Conservation (phyloP, 495 filamentous ascomycete species). For the Penicillium antarcticum region DNA sequence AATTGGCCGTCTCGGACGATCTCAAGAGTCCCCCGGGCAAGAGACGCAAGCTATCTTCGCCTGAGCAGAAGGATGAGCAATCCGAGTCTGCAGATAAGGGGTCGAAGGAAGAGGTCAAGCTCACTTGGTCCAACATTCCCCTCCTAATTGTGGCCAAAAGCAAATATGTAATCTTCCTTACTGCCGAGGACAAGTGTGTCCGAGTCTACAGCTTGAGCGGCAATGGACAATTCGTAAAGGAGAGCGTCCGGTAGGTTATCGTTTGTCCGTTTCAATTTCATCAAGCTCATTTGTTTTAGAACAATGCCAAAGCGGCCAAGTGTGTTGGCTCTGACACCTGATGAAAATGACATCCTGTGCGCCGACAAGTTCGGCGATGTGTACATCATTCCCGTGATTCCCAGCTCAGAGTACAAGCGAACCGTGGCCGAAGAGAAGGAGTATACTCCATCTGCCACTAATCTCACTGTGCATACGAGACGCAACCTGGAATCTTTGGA, state of each 20-base stretch:
- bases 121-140: conserved; percentile 48
- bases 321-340: conserved; percentile 63
- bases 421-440: conserved; percentile 21
- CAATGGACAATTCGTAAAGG: conserved; percentile 57
- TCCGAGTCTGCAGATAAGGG: conserved; percentile 9
- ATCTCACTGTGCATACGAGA: conserved; percentile 77
- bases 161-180: conserved; percentile 69
- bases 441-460: conserved; percentile 59
- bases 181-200: conserved; percentile 85
- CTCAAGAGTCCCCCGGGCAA: conserved; percentile 44
- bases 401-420: conserved; percentile 32
- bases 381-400: conserved; percentile 77
- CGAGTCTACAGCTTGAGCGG: conserved; percentile 70
- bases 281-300: conserved; percentile 40
- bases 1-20: too few relatives aligned
- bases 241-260: conserved; percentile 65
- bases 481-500: conserved; percentile 72
- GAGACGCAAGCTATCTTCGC: conserved; percentile 43
- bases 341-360: conserved; percentile 67
- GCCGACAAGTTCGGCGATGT: conserved; percentile 97
- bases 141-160: conserved; percentile 58
- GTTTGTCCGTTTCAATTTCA: not conserved
- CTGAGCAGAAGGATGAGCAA: conserved; percentile 18
- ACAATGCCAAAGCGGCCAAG: conserved; percentile 86
- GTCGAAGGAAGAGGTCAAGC: conserved; percentile 1